A percentile compares a stretch with the other conserved stretches of the same genome.
Evolutionary conservation across 1,284 basidiomycete genomes (phyloP).

Genomic region (Mycena citricolor): DNA sequence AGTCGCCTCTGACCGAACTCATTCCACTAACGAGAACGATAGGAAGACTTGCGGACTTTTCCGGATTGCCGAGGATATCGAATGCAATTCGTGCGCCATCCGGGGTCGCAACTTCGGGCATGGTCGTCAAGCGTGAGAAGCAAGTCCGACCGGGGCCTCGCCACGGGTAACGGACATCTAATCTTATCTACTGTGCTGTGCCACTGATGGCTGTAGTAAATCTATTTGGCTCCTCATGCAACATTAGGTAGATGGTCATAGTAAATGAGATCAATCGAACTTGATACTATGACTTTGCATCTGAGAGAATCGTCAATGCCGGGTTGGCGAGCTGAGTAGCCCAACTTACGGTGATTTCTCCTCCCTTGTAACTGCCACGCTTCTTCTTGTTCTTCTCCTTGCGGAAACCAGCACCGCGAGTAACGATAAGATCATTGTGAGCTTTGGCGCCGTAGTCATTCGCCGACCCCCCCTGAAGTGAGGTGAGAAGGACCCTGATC

Average conservation of each 20-base stretch:
- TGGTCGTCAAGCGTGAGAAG: too few species aligned
- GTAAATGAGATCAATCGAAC: conserved; percentile 43
- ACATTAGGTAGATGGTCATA: too few species aligned
- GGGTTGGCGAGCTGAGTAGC: conserved; percentile 2
- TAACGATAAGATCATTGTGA: conserved; percentile 86
- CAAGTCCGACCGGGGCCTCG: too few species aligned
- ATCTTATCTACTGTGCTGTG: too few species aligned
- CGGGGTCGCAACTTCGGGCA: conserved; percentile 22
- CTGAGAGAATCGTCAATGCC: conserved; percentile 37
- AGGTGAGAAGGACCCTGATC: background rate
- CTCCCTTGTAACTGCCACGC: conserved; percentile 87
- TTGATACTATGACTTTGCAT: conserved; percentile 85
- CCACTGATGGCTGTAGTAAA: too few species aligned
- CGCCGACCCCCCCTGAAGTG: conserved; percentile 50
- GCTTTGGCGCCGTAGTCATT: conserved; percentile 91
- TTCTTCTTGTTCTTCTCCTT: conserved; percentile 99
- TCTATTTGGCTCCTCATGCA: too few species aligned
- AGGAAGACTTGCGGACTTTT: too few species aligned
- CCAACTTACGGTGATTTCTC: conserved; percentile 80
- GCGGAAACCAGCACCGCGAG: conserved; percentile 90
- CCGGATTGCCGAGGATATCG: conserved; percentile 33
- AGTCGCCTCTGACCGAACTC: conserved; percentile 33
- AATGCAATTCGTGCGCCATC: conserved; percentile 35
- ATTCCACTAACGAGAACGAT: conserved; percentile 37
- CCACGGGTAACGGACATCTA: too few species aligned